phyloP scores from a whole-genome alignment of 2,329 filamentous ascomycete species.

The Diplodia intermedia region DNA sequence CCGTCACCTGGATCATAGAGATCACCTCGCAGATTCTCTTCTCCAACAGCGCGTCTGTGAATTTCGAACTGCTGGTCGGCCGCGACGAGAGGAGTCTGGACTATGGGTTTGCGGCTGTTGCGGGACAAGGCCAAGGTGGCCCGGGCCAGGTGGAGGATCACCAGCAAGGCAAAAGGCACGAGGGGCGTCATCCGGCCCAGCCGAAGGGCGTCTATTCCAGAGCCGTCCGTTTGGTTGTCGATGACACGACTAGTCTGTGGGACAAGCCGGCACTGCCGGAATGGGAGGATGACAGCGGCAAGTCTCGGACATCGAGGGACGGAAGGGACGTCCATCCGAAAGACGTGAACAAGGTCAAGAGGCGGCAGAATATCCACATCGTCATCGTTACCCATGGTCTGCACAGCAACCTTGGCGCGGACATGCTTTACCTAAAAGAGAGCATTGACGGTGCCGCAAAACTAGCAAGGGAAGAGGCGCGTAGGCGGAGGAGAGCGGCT shows the following conservation, averaged over 20 bases:
- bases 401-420: constrained; percentile 92
- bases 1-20: constrained; percentile 87
- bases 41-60: constrained; percentile 83
- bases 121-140: constrained; percentile 53
- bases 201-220: constrained; percentile 82
- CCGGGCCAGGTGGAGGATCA: constrained; percentile 80
- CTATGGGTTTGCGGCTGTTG: constrained; percentile 65
- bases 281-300: constrained; percentile 52
- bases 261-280: constrained; percentile 84
- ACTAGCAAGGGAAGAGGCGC: constrained; percentile 74
- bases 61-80: constrained; percentile 85
- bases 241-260: constrained; percentile 91
- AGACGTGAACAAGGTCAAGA: constrained; percentile 48
- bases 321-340: constrained; percentile 32
- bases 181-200: constrained; percentile 65
- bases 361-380: constrained; percentile 82
- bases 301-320: constrained; percentile 43
- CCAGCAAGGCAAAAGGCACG: constrained; percentile 67
- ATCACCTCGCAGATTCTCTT: constrained; percentile 93
- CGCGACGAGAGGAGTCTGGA: constrained; percentile 84
- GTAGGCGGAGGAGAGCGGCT: constrained; percentile 56
- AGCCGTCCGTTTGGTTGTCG: constrained; percentile 77
- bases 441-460: constrained; percentile 86
- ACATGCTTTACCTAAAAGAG: constrained; percentile 97
- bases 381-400: constrained; percentile 93